Evolutionary conservation across 192 early-diverging fungal genomes (phyloP), one percentile per base, ranked within the genome.

Genomic region (Kappamyces sp.): DNA sequence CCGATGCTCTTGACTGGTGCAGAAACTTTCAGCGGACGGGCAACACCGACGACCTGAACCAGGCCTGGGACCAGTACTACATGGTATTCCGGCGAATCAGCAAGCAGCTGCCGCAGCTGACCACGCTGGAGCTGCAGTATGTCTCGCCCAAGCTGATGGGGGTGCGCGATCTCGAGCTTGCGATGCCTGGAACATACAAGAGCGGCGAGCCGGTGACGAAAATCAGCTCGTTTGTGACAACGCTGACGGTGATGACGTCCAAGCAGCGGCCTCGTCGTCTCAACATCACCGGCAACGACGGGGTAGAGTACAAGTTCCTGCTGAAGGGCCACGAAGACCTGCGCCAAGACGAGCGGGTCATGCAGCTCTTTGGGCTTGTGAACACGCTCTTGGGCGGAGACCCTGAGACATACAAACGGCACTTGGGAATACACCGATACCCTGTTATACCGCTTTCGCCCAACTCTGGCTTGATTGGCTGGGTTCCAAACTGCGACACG

Each of bases 261-360:
- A 98, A 98, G 61, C 93, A 98, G 66, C 74, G 88, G 10, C 97
- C 97, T 36, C 82, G 97, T 51, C 77, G 83, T 32, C 61, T 99
- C 49, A 84, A 80, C 9, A 86, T 98, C 41, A 78, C 78, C 47
- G 95, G 94, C 13, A 88, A 79, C 54, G 93, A 97, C 64, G 94
- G 97, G 8, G 76, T 79, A 32, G 87, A 90, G 31, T 97, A 96
- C 62, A 85, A 86, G 66, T 99, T 84, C 60, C 66, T 97, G 49
- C 77, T 98, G 48, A 99, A 99, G 76, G 97, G 80, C n/a, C 93
- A 93, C 62, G 96, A 99, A 71, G 96, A 99, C 79, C 68, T 99
- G 44, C 87, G 94, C 47, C 93, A 97, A 69, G 97, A 99, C 65
- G 97, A 99, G 75, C 87, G 97, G 48, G 94, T 92, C 8, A 98